Evolutionary conservation across 805 yeast species (phyloP).

Genomic region (Metahyphopichia silvanorum): DNA sequence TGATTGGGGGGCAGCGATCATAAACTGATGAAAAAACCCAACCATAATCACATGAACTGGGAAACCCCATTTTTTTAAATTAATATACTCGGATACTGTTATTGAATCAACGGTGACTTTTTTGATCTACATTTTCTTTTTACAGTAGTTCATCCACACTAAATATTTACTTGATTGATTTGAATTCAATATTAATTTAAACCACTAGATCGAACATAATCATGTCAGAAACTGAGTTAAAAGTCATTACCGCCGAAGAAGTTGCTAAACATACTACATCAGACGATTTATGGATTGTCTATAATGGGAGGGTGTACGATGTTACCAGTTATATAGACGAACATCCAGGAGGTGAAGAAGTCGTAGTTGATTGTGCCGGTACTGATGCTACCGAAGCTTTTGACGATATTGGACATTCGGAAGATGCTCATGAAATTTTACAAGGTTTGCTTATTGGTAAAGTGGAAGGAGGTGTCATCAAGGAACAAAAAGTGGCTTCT

Average conservation of each 20-base stretch:
- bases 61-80: neutral
- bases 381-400: conserved; percentile 45
- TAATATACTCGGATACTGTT: too few species aligned
- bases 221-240: conserved; percentile 14
- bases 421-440: conserved; percentile 83
- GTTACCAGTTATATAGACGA: conserved; percentile 41
- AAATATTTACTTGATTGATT: neutral
- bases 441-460: conserved; percentile 70
- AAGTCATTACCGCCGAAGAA: conserved; percentile 54
- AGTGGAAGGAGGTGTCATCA: conserved; percentile 59
- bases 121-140: too few species aligned
- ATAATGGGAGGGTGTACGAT: conserved; percentile 44
- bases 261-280: conserved; percentile 37
- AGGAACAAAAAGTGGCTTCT: conserved; percentile 19
- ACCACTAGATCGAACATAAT: too few species aligned
- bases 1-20: neutral
- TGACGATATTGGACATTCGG: conserved; percentile 93
- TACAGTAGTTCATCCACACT: neutral
- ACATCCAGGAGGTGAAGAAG: conserved; percentile 50
- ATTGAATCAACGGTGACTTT: too few species aligned
- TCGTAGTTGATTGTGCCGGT: conserved; percentile 41
- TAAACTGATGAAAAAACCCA: conserved; percentile 1
- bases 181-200: too few species aligned
- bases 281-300: conserved; percentile 43
- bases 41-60: neutral